Percentiles rank a stretch among this genome's conserved stretches.
Evolutionary conservation across 345 rosid genomes (phyloP).

Genomic region (Lepidium aucheri): DNA sequence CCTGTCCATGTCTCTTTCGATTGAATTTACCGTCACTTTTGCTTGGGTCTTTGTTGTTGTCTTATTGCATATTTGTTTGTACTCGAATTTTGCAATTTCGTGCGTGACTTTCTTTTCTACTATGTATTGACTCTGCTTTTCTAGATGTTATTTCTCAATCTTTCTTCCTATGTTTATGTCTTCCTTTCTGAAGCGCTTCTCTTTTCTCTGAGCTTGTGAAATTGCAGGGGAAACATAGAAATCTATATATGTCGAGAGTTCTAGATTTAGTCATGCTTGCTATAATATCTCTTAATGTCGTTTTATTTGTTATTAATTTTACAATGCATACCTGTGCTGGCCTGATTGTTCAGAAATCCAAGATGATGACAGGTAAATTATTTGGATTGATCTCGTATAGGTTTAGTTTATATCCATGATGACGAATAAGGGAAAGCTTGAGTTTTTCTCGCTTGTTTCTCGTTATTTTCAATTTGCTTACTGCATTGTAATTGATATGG

Average conservation of each 20-base stretch:
- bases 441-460: not conserved
- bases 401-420: not conserved
- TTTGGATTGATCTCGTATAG: not conserved
- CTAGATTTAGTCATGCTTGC: not conserved
- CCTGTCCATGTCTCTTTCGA: too few relatives aligned
- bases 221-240: conserved; percentile 61
- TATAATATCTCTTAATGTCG: not conserved
- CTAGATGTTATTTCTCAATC: too few relatives aligned
- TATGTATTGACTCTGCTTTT: too few relatives aligned
- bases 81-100: too few relatives aligned
- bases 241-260: not conserved
- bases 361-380: conserved; percentile 46
- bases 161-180: too few relatives aligned
- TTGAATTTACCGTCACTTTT: too few relatives aligned
- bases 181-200: too few relatives aligned
- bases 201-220: conserved; percentile 77
- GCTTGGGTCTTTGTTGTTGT: too few relatives aligned
- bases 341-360: conserved; percentile 76
- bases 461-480: not conserved
- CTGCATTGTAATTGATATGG: conserved; percentile 6
- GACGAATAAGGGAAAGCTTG: not conserved
- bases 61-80: too few relatives aligned
- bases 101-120: too few relatives aligned
- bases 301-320: conserved; percentile 37
- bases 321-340: conserved; percentile 91